phyloP scores from a whole-genome alignment of 2,329 filamentous ascomycete genomes.

The Diaporthe capsici region DNA sequence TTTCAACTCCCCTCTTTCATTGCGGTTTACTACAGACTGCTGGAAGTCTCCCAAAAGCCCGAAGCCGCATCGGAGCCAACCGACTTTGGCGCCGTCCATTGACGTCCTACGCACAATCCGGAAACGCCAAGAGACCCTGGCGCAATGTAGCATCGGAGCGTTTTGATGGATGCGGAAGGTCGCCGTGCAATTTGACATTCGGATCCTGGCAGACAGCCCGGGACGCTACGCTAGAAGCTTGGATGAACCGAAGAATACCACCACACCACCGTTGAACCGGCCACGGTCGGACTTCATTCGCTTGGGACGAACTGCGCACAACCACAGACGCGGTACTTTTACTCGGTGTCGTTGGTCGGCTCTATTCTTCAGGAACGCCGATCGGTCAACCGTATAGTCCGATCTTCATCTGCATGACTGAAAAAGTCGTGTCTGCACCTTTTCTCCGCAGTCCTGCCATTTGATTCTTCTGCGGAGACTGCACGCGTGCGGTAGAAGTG shows the following conservation, averaged over 20 bases:
- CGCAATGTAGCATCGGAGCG: constrained; percentile 12
- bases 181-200: background rate
- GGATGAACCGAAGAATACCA: constrained; percentile 20
- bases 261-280: background rate
- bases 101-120: background rate
- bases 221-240: constrained; percentile 26
- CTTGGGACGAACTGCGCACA: background rate
- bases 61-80: background rate
- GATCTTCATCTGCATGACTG: background rate
- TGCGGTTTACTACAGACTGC: too few species aligned
- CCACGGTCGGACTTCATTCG: constrained; percentile 14
- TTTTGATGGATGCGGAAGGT: constrained; percentile 20
- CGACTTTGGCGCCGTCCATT: background rate
- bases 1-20: background rate
- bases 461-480: background rate
- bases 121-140: background rate
- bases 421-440: background rate
- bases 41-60: background rate
- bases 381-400: background rate
- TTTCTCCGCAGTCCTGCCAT: background rate
- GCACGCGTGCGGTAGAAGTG: background rate
- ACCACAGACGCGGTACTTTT: background rate
- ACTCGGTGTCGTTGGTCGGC: background rate
- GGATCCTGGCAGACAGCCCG: constrained; percentile 10
- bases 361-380: background rate